phyloP scores from a whole-genome alignment of 164 flowering plant genomes.

The Magnolia kwangsiensis region DNA sequence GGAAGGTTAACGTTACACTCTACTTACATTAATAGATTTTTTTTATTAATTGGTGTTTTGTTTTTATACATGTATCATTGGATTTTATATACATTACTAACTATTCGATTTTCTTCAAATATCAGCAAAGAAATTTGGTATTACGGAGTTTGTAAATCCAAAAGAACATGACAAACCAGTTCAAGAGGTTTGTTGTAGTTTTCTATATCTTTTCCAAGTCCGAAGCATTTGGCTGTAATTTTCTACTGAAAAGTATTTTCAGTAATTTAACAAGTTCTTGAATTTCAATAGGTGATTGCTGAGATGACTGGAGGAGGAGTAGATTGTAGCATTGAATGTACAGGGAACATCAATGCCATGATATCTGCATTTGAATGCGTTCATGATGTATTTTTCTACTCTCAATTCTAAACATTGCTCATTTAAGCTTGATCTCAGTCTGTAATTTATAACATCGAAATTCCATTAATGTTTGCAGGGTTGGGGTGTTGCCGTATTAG shows the following conservation, averaged over 20 bases:
- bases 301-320: slow-evolving; percentile 74
- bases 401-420: not conserved
- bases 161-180: slow-evolving; percentile 37
- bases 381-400: slow-evolving; percentile 45
- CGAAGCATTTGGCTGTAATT: too few relatives aligned
- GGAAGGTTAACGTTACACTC: slow-evolving; percentile 15
- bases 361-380: slow-evolving; percentile 75
- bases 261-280: not conserved
- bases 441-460: not conserved
- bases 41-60: not conserved
- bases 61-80: too few relatives aligned
- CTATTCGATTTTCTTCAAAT: not conserved
- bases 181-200: slow-evolving; percentile 29
- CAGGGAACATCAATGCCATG: slow-evolving; percentile 56
- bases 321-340: slow-evolving; percentile 64
- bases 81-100: not conserved
- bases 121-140: slow-evolving; percentile 51
- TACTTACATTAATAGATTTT: not conserved
- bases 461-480: slow-evolving; percentile 9
- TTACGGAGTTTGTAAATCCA: slow-evolving; percentile 39
- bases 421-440: not conserved
- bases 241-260: not conserved
- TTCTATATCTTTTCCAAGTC: not conserved
- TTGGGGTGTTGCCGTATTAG: slow-evolving; percentile 23
- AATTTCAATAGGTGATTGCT: slow-evolving; percentile 36